These are phyloP conservation scores for Striga hermonthica DNA, from an alignment of 305 asterid genomes.

Conservation along the genomic window DNA sequence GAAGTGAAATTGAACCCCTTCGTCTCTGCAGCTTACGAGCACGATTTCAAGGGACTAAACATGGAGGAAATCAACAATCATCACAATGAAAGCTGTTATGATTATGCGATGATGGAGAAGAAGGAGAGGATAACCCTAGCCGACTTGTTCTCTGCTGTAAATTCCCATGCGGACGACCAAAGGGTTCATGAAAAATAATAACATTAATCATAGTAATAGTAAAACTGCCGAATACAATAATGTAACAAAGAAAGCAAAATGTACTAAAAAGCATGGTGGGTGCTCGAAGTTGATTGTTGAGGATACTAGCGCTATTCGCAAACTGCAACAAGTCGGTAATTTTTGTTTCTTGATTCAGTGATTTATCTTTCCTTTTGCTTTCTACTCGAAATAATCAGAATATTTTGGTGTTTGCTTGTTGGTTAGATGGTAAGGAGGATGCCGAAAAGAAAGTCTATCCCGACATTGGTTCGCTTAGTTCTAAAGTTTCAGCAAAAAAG, in stretches of 20 bases:
- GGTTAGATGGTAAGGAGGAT: conserved; percentile 59
- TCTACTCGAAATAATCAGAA: neutral
- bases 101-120: too few species aligned
- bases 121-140: conserved; percentile 65
- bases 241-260: too few species aligned
- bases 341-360: neutral
- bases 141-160: conserved; percentile 51
- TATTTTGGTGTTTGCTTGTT: neutral
- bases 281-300: neutral
- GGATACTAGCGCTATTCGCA: conserved; percentile 48
- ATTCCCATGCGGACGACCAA: too few species aligned
- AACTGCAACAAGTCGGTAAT: conserved; percentile 46
- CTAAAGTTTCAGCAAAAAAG: conserved; percentile 25
- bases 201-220: too few species aligned
- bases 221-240: too few species aligned
- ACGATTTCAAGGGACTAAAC: too few species aligned
- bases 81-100: too few species aligned
- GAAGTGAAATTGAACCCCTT: too few species aligned
- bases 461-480: conserved; percentile 31
- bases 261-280: too few species aligned
- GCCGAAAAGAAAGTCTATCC: conserved; percentile 78
- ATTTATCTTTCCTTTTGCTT: neutral
- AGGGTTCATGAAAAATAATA: too few species aligned
- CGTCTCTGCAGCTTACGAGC: too few species aligned
- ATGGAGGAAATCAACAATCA: too few species aligned